phyloP scores from a whole-genome alignment of 2,329 filamentous ascomycete species.

The Aureobasidium melanogenum region DNA sequence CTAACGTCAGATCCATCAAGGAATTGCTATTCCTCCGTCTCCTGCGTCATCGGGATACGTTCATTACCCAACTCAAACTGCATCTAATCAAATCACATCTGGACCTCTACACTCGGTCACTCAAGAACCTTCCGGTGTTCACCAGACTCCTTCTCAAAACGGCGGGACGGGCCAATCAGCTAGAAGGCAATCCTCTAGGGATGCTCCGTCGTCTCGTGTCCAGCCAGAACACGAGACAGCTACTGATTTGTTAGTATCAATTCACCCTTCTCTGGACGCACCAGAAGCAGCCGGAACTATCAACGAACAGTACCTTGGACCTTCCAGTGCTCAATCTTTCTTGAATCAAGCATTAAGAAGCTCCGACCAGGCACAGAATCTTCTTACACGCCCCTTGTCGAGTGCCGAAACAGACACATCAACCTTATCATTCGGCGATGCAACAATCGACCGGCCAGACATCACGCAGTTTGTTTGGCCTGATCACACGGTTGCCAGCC shows the following conservation, averaged over 20 bases:
- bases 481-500: constrained; percentile 21
- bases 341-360: background rate
- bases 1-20: background rate
- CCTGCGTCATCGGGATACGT: background rate
- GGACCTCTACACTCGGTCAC: background rate
- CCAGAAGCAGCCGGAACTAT: too few species aligned
- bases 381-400: background rate
- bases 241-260: background rate
- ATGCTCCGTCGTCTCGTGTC: background rate
- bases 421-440: constrained; percentile 44
- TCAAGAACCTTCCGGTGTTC: too few species aligned
- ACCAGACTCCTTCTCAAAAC: too few species aligned
- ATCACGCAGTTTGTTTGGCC: constrained; percentile 36
- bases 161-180: too few species aligned
- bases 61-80: background rate
- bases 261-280: background rate
- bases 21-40: background rate
- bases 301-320: background rate
- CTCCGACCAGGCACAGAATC: background rate
- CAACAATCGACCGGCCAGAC: constrained; percentile 38
- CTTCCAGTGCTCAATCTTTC: background rate
- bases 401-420: constrained; percentile 18
- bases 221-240: background rate
- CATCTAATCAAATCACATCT: background rate
- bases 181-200: background rate